Base-by-base conservation (phyloP, 148 eudicot species). In the Camellia japonica region DNA sequence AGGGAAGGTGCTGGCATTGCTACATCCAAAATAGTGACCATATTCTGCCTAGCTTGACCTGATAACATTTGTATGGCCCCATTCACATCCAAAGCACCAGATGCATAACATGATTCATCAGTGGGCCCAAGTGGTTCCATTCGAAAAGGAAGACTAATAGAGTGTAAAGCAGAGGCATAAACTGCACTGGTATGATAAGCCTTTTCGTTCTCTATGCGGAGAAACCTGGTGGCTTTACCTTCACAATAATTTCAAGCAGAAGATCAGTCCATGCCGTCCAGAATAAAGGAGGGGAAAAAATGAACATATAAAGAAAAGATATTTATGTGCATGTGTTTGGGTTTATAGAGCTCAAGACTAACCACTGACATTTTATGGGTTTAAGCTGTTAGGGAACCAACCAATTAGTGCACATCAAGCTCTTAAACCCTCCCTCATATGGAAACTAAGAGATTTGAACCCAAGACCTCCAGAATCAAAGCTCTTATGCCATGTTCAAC, bases 131-230 rank as follows among this genome's bases (percentile, higher is more conserved):
- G 84, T 64, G 80, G 84, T 55, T 88, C 87, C 99, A 93, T 96
- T 42, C 97, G 89, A 83, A 90, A 93, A 65, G 99, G 98, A 82
- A 96, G 88, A 77, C 91, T 91, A 52, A 91, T 82, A 18, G 99
- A 87, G 85, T 92, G 97, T 16, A 96, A 58, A 23, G 99, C 98
- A 87, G 99, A 90, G 76, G 97, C 99, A 86, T 93, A 96, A 46
- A 93, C 87, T 68, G 98, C 94, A 89, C 97, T 93, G 76, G 90
- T 79, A 80, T 96, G 97, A 74, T 91, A 96, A 66, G 87, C 86
- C 80, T 93, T 93, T 80, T 84, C 86, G 79, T 96, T 89, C 66
- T 96, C 81, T 83, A 96, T 66, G 63, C 73, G 56, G 38, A 96
- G 90, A 74, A 83, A 87, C 73, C 68, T 68, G 52, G 90, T 82